Base-by-base conservation (phyloP, 2,329 filamentous ascomycete species). In the Mycocentrospora acerina region DNA sequence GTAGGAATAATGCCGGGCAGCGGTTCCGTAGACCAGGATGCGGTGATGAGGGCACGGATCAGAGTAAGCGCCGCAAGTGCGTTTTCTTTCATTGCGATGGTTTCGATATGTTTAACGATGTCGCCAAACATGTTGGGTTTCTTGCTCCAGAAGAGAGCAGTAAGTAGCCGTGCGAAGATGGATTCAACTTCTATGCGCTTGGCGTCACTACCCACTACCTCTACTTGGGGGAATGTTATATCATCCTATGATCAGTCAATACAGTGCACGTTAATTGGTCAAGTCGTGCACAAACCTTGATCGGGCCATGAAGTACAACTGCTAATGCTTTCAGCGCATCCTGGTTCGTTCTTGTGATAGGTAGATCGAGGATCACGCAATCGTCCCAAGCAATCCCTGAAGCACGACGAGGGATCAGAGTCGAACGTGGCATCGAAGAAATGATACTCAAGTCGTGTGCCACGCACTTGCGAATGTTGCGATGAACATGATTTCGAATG, bases 401-500 rank as follows among this genome's bases (percentile, higher is more conserved):
- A 40, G 68, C 35, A 5, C 58, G 61, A 7, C 65, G 66, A 17
- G 77, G 72, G 3, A 81, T 53, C 1, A 83, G 66, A 24, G 75
- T 61, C 10, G 73, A 69, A 9, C 79, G 72, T 15, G 80, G 80
- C 26, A 83, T 67, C 9, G 75, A 76, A 5, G 76, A 71, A n/a
- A 82, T 64, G n/a, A 83, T 68, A 45, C 72, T 73, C 7, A 82
- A 68, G 45, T 81, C 77, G 35, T 76, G 72, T 13, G 73, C 73
- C 8, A 78, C 78, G n/a, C 72, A 72, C 19, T 76, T 72, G 2
- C 77, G 75, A 7, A 77, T 77, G 18, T 74, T 71, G 27, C 67
- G 60, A 12, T 69, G 60, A 8, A 81, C 68, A 14, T 73, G 71
- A n/a, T 66, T 56, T 11, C 76, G 64, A 29, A 81, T 72, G 14